Evolutionary conservation across 2,329 filamentous ascomycete genomes (phyloP).

Genomic region (Colletotrichum spinosum): DNA sequence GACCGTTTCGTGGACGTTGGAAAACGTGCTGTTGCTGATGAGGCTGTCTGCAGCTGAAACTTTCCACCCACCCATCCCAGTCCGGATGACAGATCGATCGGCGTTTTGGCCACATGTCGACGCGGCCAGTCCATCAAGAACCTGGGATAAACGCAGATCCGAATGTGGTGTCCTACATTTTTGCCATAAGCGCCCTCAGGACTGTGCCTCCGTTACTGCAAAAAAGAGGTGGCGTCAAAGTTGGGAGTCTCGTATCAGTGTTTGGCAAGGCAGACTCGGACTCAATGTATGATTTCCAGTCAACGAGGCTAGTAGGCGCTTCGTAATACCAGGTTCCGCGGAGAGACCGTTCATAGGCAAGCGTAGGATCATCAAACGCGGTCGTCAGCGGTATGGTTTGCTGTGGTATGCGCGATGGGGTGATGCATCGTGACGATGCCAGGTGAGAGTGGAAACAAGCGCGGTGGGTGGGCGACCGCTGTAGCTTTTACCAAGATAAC

Average conservation of each 20-base stretch:
- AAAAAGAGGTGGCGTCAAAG: neutral
- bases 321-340: neutral
- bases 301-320: slow-evolving; percentile 5
- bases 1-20: neutral
- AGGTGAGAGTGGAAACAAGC: slow-evolving; percentile 1
- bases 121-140: slow-evolving; percentile 21
- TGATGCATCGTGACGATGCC: neutral
- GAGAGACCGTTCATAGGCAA: slow-evolving; percentile 12
- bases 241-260: slow-evolving; percentile 8
- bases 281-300: neutral
- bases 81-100: slow-evolving; percentile 22
- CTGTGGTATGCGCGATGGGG: slow-evolving; percentile 22
- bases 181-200: neutral
- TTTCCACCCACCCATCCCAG: slow-evolving; percentile 3
- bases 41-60: slow-evolving; percentile 26
- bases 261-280: slow-evolving; percentile 31
- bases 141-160: neutral
- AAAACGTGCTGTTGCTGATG: slow-evolving; percentile 21
- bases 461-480: slow-evolving; percentile 1
- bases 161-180: neutral
- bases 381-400: slow-evolving; percentile 16
- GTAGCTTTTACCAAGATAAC: too few species aligned
- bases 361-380: slow-evolving; percentile 1
- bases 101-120: slow-evolving; percentile 9
- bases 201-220: neutral